phyloP scores from a whole-genome alignment of 2,329 filamentous ascomycete species.

The Annulohypoxylon truncatum region DNA sequence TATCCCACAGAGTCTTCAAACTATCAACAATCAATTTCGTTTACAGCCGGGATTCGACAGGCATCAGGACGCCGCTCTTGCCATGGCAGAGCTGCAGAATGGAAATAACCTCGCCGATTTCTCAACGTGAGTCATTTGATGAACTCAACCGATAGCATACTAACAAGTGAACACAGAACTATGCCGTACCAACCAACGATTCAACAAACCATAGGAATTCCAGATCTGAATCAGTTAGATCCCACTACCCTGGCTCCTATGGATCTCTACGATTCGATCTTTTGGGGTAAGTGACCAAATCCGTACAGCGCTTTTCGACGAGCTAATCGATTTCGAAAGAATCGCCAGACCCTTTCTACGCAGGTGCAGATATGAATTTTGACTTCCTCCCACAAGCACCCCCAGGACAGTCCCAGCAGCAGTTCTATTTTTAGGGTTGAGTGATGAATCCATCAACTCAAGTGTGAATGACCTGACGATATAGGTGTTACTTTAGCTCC shows the following conservation, averaged over 20 bases:
- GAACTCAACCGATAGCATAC: neutral
- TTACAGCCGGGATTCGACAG: conserved; percentile 56
- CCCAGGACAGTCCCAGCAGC: conserved; percentile 66
- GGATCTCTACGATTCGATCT: conserved; percentile 76
- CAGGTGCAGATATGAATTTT: conserved; percentile 69
- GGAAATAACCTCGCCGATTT: conserved; percentile 62
- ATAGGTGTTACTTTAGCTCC: conserved; percentile 11
- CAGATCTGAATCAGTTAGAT: conserved; percentile 63
- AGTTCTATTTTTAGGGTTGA: conserved; percentile 64
- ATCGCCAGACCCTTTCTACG: conserved; percentile 69
- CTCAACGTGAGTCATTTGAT: conserved; percentile 49
- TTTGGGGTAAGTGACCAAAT: conserved; percentile 67
- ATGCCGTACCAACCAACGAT: conserved; percentile 50
- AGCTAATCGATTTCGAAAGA: conserved; percentile 54
- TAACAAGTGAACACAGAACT: conserved; percentile 30
- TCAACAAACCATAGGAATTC: conserved; percentile 51
- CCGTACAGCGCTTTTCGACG: conserved; percentile 31
- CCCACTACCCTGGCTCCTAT: conserved; percentile 72
- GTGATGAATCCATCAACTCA: conserved; percentile 17
- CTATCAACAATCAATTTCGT: conserved; percentile 45
- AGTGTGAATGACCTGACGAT: conserved; percentile 7
- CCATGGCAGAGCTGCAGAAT: conserved; percentile 74
- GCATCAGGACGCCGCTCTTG: conserved; percentile 71
- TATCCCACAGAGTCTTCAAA: conserved; percentile 51
- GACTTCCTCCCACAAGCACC: conserved; percentile 70